Percentiles rank a stretch among this genome's conserved stretches.
These are phyloP conservation scores for Russula ochroleuca DNA, from an alignment of 768 basidiomycete species.

Conservation along the genomic window DNA sequence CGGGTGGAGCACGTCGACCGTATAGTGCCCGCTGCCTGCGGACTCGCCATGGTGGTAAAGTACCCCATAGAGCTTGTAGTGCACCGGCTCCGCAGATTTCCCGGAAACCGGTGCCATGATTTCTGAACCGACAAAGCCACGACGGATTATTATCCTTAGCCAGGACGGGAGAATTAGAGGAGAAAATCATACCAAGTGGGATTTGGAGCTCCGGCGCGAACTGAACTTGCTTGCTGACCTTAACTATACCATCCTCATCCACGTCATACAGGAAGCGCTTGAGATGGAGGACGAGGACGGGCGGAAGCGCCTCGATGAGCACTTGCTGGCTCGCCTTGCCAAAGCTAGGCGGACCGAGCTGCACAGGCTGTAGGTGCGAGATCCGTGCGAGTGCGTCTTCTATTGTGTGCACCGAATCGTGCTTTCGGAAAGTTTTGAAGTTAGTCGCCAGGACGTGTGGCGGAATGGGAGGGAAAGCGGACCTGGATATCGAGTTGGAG, in stretches of 20 bases:
- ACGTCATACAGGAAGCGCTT: conserved; percentile 89
- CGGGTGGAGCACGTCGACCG: conserved; percentile 81
- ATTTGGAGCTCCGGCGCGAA: conserved; percentile 79
- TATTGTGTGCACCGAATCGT: conserved; percentile 69
- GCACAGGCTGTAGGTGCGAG: conserved; percentile 74
- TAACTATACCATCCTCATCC: conserved; percentile 68
- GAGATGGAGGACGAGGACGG: conserved; percentile 83
- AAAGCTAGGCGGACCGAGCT: conserved; percentile 46
- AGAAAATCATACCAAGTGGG: conserved; percentile 48
- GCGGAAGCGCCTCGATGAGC: conserved; percentile 78
- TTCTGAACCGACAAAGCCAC: background rate
- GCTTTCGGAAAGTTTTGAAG: conserved; percentile 38
- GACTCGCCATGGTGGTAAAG: conserved; percentile 91
- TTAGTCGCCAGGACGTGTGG: background rate
- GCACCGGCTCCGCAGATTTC: conserved; percentile 52
- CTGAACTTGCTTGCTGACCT: conserved; percentile 74
- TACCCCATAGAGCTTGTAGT: conserved; percentile 81
- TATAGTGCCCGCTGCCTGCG: conserved; percentile 93
- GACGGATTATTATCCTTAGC: background rate
- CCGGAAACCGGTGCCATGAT: conserved; percentile 30
- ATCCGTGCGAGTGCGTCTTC: conserved; percentile 67
- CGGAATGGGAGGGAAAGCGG: background rate
- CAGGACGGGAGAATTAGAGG: too few species aligned
- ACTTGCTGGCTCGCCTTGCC: conserved; percentile 65
- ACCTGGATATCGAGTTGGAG: conserved; percentile 88